These are phyloP conservation scores for Nicotiana tabacum DNA, from an alignment of 257 asterid species.

Conservation along the genomic window DNA sequence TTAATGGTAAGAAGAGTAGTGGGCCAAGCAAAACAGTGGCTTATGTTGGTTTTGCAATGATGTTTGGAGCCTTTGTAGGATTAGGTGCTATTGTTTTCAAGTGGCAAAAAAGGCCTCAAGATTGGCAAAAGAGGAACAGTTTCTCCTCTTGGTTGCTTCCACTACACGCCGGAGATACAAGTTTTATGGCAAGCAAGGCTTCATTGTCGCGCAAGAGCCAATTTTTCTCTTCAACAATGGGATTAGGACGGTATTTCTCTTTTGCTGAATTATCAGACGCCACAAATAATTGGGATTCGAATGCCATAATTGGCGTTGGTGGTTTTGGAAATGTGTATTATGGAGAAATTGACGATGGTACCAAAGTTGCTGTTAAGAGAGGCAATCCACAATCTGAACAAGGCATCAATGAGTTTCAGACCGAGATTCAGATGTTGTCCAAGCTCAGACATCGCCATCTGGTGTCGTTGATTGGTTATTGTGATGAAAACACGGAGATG, in stretches of 20 bases:
- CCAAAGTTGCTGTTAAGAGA: conserved; percentile 75
- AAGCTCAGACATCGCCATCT: conserved; percentile 89
- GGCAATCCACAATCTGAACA: conserved; percentile 97
- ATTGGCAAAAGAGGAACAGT: conserved; percentile 73
- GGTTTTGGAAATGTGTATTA: conserved; percentile 84
- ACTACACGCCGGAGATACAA: conserved; percentile 49
- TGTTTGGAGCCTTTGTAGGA: conserved; percentile 87
- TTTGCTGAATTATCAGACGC: conserved; percentile 59
- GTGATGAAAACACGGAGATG: conserved; percentile 87
- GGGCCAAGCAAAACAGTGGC: conserved; percentile 56
- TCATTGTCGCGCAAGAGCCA: conserved; percentile 45
- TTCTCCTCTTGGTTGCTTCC: conserved; percentile 95
- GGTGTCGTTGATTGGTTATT: conserved; percentile 83
- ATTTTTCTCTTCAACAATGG: conserved; percentile 37
- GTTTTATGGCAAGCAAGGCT: conserved; percentile 36
- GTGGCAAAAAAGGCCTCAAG: conserved; percentile 93
- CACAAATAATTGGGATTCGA: conserved; percentile 68
- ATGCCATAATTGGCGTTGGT: conserved; percentile 72
- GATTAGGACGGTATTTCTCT: conserved; percentile 49
- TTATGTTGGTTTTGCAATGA: conserved; percentile 90
- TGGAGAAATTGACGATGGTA: conserved; percentile 64
- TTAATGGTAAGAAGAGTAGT: conserved; percentile 21
- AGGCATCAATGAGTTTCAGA: conserved; percentile 85
- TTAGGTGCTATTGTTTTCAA: conserved; percentile 88
- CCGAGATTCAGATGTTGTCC: conserved; percentile 85